Percentiles rank a stretch among this genome's conserved stretches.
These are phyloP conservation scores for Niveomyces coronatus DNA, from an alignment of 2,329 filamentous ascomycete genomes.

Conservation along the genomic window DNA sequence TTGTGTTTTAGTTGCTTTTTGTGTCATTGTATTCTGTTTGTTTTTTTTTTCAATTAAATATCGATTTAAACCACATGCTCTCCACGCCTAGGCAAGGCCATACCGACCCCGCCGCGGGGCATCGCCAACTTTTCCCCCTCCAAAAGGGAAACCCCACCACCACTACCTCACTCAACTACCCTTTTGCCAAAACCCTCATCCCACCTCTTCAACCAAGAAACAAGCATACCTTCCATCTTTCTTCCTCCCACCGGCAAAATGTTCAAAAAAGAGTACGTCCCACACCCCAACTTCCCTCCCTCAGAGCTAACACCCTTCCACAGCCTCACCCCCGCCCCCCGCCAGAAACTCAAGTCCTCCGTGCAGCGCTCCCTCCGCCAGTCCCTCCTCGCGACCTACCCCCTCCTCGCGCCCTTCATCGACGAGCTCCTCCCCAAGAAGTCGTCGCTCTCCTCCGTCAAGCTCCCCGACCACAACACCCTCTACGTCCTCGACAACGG, in stretches of 20 bases:
- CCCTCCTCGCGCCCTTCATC: constrained; percentile 74
- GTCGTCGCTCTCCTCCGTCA: constrained; percentile 77
- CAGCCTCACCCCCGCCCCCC: constrained; percentile 67
- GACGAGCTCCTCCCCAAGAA: constrained; percentile 96
- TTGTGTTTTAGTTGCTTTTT: neutral
- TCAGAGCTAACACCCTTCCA: neutral
- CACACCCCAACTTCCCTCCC: neutral
- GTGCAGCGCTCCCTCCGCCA: constrained; percentile 79
- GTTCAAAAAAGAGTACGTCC: constrained; percentile 84
- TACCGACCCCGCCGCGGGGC: constrained; percentile 15
- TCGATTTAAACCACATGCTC: neutral
- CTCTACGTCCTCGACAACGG: constrained; percentile 86
- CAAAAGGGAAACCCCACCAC: constrained; percentile 9
- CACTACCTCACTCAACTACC: constrained; percentile 8
- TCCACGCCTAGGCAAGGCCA: neutral
- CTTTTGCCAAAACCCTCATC: constrained; percentile 10
- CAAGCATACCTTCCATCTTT: no score
- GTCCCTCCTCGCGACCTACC: constrained; percentile 75
- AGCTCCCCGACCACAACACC: constrained; percentile 81
- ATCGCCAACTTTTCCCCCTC: constrained; percentile 9
- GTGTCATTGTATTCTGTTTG: neutral
- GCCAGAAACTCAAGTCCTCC: constrained; percentile 96
- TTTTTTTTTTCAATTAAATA: neutral
- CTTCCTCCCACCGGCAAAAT: constrained; percentile 54
- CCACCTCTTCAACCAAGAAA: no score